These are phyloP conservation scores for Mycoemilia scoparia DNA, from an alignment of 192 early-diverging fungal species.

Conservation along the genomic window DNA sequence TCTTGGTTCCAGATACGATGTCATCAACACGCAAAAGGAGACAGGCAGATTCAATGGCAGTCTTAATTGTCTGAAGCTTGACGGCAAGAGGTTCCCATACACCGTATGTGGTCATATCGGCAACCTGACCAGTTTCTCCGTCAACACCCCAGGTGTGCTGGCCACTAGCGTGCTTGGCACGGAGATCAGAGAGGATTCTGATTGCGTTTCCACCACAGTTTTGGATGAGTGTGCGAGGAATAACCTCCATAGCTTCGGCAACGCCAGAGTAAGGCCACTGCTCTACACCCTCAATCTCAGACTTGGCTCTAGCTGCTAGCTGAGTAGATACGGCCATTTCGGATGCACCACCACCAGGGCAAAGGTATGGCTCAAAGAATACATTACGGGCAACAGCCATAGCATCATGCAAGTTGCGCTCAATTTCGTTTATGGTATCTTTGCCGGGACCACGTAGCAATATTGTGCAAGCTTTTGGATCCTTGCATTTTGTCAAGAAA, in stretches of 20 bases:
- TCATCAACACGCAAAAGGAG: slow-evolving; percentile 80
- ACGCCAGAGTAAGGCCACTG: slow-evolving; percentile 95
- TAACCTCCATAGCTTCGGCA: slow-evolving; percentile 91
- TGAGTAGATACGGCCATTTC: slow-evolving; percentile 93
- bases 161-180: slow-evolving; percentile 85
- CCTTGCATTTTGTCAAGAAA: slow-evolving; percentile 80
- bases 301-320: slow-evolving; percentile 76
- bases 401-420: slow-evolving; percentile 97
- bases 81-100: slow-evolving; percentile 99
- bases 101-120: slow-evolving; percentile 95
- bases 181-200: slow-evolving; percentile 78
- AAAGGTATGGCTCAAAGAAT: slow-evolving; percentile 80
- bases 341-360: slow-evolving; percentile 93
- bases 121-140: slow-evolving; percentile 74
- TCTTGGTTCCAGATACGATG: slow-evolving; percentile 62
- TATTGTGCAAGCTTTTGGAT: slow-evolving; percentile 98
- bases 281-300: slow-evolving; percentile 62
- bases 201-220: slow-evolving; percentile 99
- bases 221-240: slow-evolving; percentile 94
- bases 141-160: slow-evolving; percentile 89
- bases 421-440: slow-evolving; percentile 94
- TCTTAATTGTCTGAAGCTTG: slow-evolving; percentile 99
- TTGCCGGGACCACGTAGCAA: slow-evolving; percentile 91
- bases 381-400: slow-evolving; percentile 98
- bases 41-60: slow-evolving; percentile 89